Base-by-base conservation (phyloP, 345 rosid genomes). In the Pistacia integerrima region DNA sequence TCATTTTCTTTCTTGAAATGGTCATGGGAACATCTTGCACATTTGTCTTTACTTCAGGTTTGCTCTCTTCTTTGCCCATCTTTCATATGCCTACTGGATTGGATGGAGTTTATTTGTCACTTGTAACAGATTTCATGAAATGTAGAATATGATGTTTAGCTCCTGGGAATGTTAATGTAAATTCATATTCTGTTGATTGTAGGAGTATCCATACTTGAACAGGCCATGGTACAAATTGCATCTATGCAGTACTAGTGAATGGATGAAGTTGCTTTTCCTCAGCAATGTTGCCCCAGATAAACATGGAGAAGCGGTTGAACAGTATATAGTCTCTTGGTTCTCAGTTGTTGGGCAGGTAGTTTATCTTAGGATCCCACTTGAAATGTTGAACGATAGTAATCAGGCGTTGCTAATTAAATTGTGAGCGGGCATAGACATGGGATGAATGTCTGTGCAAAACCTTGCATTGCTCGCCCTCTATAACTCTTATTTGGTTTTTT, bases 211-310 rank as follows among this genome's bases (percentile, higher is more conserved):
- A 20, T 90, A 82, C 86, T 77, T 95, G 80, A 84, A 88, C 76
- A 83, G 93, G 65, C 96, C 97, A 44, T 95, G 99, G 99, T 88
- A 84, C 85, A 93, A 95, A 85, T 81, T 95, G 78, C 99, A 93
- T 84, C 98, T 98, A 0, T 95, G 98, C 25, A 97, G 96, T 10
- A 93, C 98, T 22, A 78, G 86, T 30, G 97, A 95, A 75, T 93
- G 96, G 90, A 86, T 92, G 82, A 92, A 88, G 75, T 76, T 93
- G 77, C 97, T 93, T 69, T 86, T 88, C 67, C 83, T 67, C n/a
- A 84, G 84, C 1, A 81, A 84, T 35, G 67, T 70, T 66, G 73
- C 76, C 28, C 14, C 17, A 51, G 80, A 69, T 28, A 69, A 74
- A 57, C 77, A 67, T 67, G 81, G 77, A 28, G 78, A 55, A 35